phyloP scores from a whole-genome alignment of 257 asterid species.

The Gynochthodes officinalis region DNA sequence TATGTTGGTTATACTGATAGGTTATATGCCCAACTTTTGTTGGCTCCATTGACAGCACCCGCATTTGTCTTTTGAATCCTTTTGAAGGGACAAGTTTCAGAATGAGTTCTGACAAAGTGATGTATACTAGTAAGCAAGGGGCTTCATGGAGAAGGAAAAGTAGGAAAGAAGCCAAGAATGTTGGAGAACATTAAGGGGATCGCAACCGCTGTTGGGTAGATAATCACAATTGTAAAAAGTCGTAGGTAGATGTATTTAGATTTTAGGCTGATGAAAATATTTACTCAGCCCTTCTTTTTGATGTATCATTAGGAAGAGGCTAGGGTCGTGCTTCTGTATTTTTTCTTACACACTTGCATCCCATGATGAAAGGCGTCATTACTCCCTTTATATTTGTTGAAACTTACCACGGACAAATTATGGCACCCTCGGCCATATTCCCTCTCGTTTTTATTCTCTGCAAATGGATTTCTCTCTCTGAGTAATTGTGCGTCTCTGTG shows the following conservation, averaged over 20 bases:
- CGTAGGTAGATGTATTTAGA: too few species aligned
- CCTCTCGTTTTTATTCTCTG: not conserved
- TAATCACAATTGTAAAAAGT: not conserved
- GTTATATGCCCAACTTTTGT: not conserved
- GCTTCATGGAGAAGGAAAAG: too few species aligned
- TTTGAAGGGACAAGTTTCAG: not conserved
- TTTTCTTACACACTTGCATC: not conserved
- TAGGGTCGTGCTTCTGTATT: not conserved
- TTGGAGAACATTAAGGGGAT: not conserved
- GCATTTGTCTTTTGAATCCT: not conserved
- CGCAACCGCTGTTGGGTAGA: not conserved
- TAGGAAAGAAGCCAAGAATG: not conserved
- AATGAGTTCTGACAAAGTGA: too few species aligned
- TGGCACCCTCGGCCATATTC: not conserved
- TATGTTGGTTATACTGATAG: not conserved
- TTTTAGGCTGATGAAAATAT: not conserved
- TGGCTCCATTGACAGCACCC: not conserved
- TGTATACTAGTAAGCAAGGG: too few species aligned
- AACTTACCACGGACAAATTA: not conserved
- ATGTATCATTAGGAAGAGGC: not conserved
- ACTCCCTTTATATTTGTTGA: too few species aligned
- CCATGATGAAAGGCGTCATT: not conserved
- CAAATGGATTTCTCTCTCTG: not conserved
- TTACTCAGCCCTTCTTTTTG: not conserved
- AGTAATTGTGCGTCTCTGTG: not conserved